Evolutionary conservation across 2,329 filamentous ascomycete genomes (phyloP).

Genomic region (Epichloe scottii): DNA sequence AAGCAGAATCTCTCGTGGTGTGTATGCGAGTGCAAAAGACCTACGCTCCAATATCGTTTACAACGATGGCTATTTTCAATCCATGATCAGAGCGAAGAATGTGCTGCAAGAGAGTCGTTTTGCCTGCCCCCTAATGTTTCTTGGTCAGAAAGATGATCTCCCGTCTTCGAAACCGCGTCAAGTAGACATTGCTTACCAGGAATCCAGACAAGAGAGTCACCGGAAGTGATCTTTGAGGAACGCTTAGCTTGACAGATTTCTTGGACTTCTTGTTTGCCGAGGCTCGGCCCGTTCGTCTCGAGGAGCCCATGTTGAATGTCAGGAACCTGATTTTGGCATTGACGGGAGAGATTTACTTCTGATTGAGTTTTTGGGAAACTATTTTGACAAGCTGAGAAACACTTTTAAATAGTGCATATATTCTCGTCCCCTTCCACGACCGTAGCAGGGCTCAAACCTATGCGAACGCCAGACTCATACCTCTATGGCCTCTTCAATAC

Average conservation of each 20-base stretch:
- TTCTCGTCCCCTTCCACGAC: too few relatives aligned
- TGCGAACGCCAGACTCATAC: background rate
- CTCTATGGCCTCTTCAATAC: background rate
- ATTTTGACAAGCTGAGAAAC: background rate
- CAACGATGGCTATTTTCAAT: constrained; percentile 56
- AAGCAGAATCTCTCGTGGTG: background rate
- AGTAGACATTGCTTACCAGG: constrained; percentile 11
- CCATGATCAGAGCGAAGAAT: constrained; percentile 56
- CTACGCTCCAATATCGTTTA: constrained; percentile 57
- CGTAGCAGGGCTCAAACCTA: background rate
- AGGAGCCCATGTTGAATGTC: background rate
- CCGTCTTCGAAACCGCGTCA: background rate
- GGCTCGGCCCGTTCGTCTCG: background rate
- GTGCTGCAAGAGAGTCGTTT: constrained; percentile 58
- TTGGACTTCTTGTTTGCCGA: constrained; percentile 1
- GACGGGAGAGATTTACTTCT: too few relatives aligned
- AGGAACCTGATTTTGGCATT: too few relatives aligned
- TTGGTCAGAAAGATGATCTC: background rate
- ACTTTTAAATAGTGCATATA: background rate
- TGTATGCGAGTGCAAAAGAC: constrained; percentile 8
- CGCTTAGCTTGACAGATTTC: background rate
- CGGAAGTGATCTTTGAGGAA: constrained; percentile 15
- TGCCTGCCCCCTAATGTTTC: constrained; percentile 46
- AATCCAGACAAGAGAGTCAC: constrained; percentile 25
- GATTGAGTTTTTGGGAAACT: background rate